Conservation (phyloP, 106 monocot genomes). For the Hemerocallis citrina region DNA sequence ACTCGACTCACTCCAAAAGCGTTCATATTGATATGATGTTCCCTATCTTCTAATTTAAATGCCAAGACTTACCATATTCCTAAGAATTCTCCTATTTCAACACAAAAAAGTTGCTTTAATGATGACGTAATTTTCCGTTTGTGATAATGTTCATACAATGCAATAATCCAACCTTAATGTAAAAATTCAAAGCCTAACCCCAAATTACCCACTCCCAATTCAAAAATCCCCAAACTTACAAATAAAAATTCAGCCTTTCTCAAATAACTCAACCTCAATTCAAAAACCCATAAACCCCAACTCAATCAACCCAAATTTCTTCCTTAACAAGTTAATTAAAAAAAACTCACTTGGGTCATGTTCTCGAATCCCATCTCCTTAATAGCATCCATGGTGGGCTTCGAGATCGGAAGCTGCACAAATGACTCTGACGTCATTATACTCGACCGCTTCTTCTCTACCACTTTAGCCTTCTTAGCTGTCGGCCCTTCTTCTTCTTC, state of each 20-base stretch:
- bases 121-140: too few species aligned
- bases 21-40: too few species aligned
- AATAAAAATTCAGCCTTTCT: not conserved
- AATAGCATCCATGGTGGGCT: constrained; percentile 60
- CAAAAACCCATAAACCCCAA: not conserved
- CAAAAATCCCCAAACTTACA: not conserved
- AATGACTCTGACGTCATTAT: constrained; percentile 59
- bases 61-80: too few species aligned
- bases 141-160: too few species aligned
- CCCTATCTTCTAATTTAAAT: too few species aligned
- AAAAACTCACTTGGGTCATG: constrained; percentile 63
- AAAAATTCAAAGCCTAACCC: too few species aligned
- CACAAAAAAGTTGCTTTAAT: too few species aligned
- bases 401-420: constrained; percentile 46
- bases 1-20: too few species aligned
- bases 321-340: not conserved
- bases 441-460: constrained; percentile 17
- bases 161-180: too few species aligned
- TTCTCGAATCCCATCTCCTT: constrained; percentile 64
- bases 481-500: constrained; percentile 12
- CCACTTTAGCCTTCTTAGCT: constrained; percentile 24
- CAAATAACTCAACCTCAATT: not conserved
- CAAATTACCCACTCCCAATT: too few species aligned
- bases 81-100: too few species aligned
- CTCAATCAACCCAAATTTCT: not conserved